A percentile compares a stretch with the other conserved stretches of the same genome.
Conservation (phyloP, 176 grass and related monocot species). For the Metroxylon sagu region DNA sequence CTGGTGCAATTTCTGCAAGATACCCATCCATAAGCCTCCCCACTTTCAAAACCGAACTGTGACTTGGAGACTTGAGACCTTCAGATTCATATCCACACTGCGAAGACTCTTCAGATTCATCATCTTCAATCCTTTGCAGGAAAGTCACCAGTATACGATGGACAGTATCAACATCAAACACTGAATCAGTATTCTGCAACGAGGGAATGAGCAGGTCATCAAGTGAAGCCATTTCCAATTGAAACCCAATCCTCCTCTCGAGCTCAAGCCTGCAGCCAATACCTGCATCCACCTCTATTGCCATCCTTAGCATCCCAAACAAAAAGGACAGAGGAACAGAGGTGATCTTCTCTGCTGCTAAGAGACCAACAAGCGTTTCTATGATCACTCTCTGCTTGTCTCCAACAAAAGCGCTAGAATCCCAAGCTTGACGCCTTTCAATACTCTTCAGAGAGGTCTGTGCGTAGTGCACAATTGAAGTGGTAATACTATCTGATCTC, state of each 20-base stretch:
- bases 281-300: slow-evolving; percentile 55
- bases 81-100: neutral
- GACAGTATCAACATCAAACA: slow-evolving; percentile 79
- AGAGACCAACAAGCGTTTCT: slow-evolving; percentile 56
- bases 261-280: slow-evolving; percentile 59
- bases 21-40: slow-evolving; percentile 11
- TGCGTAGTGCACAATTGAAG: slow-evolving; percentile 44
- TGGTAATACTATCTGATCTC: slow-evolving; percentile 39
- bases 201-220: slow-evolving; percentile 83
- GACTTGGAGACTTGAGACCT: neutral
- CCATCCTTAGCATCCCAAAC: slow-evolving; percentile 87
- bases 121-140: slow-evolving; percentile 1
- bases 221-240: slow-evolving; percentile 73
- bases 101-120: neutral
- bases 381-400: slow-evolving; percentile 52
- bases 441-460: slow-evolving; percentile 38
- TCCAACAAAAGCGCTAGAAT: slow-evolving; percentile 47
- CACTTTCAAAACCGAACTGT: neutral
- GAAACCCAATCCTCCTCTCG: slow-evolving; percentile 68
- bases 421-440: slow-evolving; percentile 44
- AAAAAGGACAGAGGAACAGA: slow-evolving; percentile 62
- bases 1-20: slow-evolving; percentile 12
- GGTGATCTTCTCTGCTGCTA: slow-evolving; percentile 71
- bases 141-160: slow-evolving; percentile 71
- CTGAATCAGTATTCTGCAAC: slow-evolving; percentile 53